Evolutionary conservation across 2,329 filamentous ascomycete genomes (phyloP).

Genomic region (Bipolaris victoriae): DNA sequence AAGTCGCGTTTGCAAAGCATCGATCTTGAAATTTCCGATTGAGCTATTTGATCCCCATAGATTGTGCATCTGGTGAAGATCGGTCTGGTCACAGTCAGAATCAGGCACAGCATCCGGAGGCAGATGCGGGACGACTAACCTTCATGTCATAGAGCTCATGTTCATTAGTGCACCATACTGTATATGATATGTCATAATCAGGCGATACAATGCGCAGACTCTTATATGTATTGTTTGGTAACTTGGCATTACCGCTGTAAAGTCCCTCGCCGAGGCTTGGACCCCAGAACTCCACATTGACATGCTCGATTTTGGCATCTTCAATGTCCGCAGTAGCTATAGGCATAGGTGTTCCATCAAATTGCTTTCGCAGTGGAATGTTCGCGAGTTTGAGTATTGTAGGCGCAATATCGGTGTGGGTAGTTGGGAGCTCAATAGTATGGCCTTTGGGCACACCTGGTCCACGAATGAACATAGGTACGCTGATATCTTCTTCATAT

Average conservation of each 20-base stretch:
- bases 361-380: neutral
- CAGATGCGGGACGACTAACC: neutral
- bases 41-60: neutral
- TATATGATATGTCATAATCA: slow-evolving; percentile 2
- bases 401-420: neutral
- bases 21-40: neutral
- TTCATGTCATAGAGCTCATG: slow-evolving; percentile 1
- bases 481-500: neutral
- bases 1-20: neutral
- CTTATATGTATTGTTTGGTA: neutral
- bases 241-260: neutral
- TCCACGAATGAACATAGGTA: neutral
- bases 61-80: neutral
- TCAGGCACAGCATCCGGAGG: neutral
- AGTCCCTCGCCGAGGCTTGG: neutral
- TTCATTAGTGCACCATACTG: neutral
- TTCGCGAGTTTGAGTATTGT: neutral
- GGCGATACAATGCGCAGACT: neutral
- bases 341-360: neutral
- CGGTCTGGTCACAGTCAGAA: neutral
- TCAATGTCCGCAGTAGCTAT: neutral
- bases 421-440: neutral
- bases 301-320: neutral
- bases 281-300: slow-evolving; percentile 3
- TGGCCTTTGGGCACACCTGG: neutral